These are phyloP conservation scores for Citrullus amarus DNA, from an alignment of 306 rosid genomes.

Conservation along the genomic window DNA sequence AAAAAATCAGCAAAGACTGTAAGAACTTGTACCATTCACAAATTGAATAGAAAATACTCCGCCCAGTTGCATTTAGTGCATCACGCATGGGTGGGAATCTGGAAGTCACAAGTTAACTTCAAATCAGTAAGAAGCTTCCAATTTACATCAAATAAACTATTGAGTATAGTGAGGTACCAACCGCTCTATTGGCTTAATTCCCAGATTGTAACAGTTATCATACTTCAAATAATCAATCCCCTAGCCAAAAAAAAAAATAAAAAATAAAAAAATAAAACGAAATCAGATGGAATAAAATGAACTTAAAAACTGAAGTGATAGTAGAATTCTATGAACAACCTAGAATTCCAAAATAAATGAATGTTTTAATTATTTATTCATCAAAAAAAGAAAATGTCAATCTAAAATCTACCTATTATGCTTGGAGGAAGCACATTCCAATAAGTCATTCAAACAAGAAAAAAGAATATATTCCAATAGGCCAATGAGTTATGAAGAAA, in stretches of 20 bases:
- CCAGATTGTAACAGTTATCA: conserved; percentile 86
- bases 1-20: background rate
- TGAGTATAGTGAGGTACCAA: conserved; percentile 24
- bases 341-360: background rate
- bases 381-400: background rate
- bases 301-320: background rate
- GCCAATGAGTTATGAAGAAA: background rate
- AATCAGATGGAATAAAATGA: conserved; percentile 1
- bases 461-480: background rate
- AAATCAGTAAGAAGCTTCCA: conserved; percentile 17
- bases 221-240: conserved; percentile 88
- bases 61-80: conserved; percentile 64
- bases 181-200: conserved; percentile 69
- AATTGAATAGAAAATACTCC: conserved; percentile 60
- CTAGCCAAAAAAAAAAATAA: conserved; percentile 16
- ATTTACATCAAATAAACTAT: conserved; percentile 5
- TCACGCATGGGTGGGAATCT: conserved; percentile 97
- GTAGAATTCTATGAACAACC: background rate
- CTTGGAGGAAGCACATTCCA: background rate
- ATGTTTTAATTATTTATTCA: background rate
- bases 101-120: conserved; percentile 24
- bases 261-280: background rate
- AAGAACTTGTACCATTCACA: conserved; percentile 68
- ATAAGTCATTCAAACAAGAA: background rate
- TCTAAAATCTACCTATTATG: background rate